phyloP scores from a whole-genome alignment of 2,329 filamentous ascomycete genomes.

The Alternaria gaisen region DNA sequence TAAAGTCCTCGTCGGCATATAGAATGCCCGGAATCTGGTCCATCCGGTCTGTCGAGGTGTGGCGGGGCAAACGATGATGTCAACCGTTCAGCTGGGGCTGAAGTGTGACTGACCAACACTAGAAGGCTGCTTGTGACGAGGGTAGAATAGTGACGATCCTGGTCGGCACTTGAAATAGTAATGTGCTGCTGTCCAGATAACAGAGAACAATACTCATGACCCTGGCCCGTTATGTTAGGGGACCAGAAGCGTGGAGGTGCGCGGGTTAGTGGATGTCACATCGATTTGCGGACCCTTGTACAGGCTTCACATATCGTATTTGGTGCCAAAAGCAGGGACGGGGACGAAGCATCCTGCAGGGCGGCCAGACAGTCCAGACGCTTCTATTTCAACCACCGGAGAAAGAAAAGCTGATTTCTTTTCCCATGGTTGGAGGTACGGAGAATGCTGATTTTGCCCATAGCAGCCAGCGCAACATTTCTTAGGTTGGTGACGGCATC shows the following conservation, averaged over 20 bases:
- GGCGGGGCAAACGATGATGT: constrained; percentile 28
- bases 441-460: not conserved
- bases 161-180: constrained; percentile 10
- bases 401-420: not conserved
- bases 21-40: constrained; percentile 55
- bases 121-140: constrained; percentile 2
- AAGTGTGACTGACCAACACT: constrained; percentile 4
- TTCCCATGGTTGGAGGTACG: not conserved
- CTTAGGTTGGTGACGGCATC: constrained; percentile 9
- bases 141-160: constrained; percentile 1
- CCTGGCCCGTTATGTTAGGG: constrained; percentile 6
- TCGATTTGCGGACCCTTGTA: constrained; percentile 19
- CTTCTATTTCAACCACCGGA: constrained; percentile 4
- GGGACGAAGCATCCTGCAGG: constrained; percentile 18
- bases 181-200: constrained; percentile 18
- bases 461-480: not conserved
- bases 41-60: constrained; percentile 39
- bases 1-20: constrained; percentile 52
- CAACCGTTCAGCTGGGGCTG: constrained; percentile 11
- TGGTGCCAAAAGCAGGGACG: constrained; percentile 19
- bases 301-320: constrained; percentile 12
- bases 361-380: constrained; percentile 8
- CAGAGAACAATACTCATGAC: constrained; percentile 13
- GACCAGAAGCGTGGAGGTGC: constrained; percentile 11
- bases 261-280: constrained; percentile 21